A percentile compares a stretch with the other conserved stretches of the same genome.
phyloP scores from a whole-genome alignment of 2,329 filamentous ascomycete genomes.

The Celoporthe dispersa region DNA sequence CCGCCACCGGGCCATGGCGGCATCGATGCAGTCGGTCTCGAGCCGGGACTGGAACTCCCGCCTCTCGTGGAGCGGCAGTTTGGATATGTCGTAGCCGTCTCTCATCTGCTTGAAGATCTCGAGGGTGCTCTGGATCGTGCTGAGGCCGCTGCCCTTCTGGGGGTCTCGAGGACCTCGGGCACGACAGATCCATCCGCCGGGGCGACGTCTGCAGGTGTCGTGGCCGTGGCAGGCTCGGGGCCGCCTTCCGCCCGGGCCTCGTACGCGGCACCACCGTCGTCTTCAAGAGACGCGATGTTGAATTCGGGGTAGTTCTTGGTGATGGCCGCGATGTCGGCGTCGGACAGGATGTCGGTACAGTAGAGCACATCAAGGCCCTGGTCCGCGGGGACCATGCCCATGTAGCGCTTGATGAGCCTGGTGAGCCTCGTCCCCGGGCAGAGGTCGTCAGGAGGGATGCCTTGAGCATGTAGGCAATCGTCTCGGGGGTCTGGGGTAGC shows the following conservation, averaged over 20 bases:
- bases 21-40: conserved; percentile 76
- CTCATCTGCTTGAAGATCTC: conserved; percentile 63
- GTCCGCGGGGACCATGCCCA: conserved; percentile 63
- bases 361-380: conserved; percentile 56
- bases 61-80: conserved; percentile 56
- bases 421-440: conserved; percentile 41
- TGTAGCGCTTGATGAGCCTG: conserved; percentile 60
- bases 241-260: conserved; percentile 19
- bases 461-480: conserved; percentile 69
- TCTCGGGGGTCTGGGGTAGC: conserved; percentile 59
- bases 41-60: conserved; percentile 67
- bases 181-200: conserved; percentile 17
- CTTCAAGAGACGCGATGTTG: conserved; percentile 47
- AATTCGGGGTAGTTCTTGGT: conserved; percentile 61
- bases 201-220: background rate
- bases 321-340: conserved; percentile 62
- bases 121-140: conserved; percentile 69
- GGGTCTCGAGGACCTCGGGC: conserved; percentile 51
- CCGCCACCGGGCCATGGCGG: conserved; percentile 80
- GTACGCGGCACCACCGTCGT: conserved; percentile 26
- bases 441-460: conserved; percentile 59
- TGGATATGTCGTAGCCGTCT: conserved; percentile 56
- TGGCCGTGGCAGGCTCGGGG: background rate
- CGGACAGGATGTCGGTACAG: conserved; percentile 58
- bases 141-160: conserved; percentile 75